Base-by-base conservation (phyloP, 257 asterid genomes). In the Cynanchum wilfordii region DNA sequence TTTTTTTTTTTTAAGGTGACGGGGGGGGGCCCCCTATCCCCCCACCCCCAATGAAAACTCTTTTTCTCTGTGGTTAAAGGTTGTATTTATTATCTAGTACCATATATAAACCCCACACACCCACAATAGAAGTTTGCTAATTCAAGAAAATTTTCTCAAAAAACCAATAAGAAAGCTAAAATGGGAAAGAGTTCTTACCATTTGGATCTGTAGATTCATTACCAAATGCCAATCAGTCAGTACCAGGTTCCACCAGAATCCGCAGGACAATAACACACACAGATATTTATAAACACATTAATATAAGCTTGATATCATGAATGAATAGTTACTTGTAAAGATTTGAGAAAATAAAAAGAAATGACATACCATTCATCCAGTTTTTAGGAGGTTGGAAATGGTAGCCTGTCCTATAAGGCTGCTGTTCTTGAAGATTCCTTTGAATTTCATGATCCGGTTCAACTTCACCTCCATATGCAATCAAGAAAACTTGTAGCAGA, bases 381-480 rank as follows among this genome's bases (percentile, higher is more conserved):
- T 77, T 73, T 22, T 74, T 77, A 27, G 79, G 79, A 70, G 84
- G 84, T 57, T 81, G 84, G 50, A 81, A 77, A 42, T 81, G 84
- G 52, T 56, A 81, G 49, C 72, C 84, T 8, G 84, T 70, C 54
- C 82, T 77, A 6, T 77, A 60, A 1, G 82, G 77, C 77, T 79
- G 83, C 50, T 50, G 69, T 42, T 36, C 36, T 51, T 73, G 76
- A 3, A 51, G 20, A 45, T 38, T 44, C 59, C 25, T 19, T 49
- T 70, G 72, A 52, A 63, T 19, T 38, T 17, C 58, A 52, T 57
- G 33, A 40, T 59, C 17, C 38, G 55, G 70, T 47, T 24, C 69
- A 20, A 38, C 71, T 68, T 63, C 42, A 69, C 2, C 69, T 29
- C 69, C 72, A 78, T 52, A 51, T 5, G 47, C 66, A 29, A 74